Conservation (phyloP, 805 yeast species). For the Millerozyma miso region DNA sequence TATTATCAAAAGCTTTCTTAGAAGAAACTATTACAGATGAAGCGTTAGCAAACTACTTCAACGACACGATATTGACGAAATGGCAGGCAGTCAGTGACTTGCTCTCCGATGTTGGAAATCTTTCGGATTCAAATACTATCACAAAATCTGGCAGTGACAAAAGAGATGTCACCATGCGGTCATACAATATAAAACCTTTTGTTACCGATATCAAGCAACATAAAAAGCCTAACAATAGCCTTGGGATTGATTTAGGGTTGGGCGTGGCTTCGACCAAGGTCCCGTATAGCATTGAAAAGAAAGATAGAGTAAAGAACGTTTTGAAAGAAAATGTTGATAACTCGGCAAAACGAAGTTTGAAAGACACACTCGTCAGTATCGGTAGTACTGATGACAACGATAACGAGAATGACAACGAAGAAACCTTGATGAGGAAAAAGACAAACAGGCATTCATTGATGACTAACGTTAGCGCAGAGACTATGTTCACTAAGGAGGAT, state of each 20-base stretch:
- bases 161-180: neutral
- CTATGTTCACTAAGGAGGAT: slow-evolving; percentile 5
- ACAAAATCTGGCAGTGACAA: slow-evolving; percentile 4
- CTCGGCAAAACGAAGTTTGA: slow-evolving; percentile 1
- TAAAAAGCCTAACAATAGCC: slow-evolving; percentile 12
- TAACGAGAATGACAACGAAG: neutral
- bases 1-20: slow-evolving; percentile 29
- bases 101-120: neutral
- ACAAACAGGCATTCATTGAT: neutral
- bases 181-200: slow-evolving; percentile 14
- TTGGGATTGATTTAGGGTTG: slow-evolving; percentile 29
- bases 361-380: slow-evolving; percentile 2
- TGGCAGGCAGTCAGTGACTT: slow-evolving; percentile 20
- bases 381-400: neutral
- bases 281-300: slow-evolving; percentile 30
- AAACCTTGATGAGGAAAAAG: no score
- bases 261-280: slow-evolving; percentile 21
- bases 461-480: neutral
- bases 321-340: neutral
- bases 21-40: slow-evolving; percentile 37
- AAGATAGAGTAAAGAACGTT: slow-evolving; percentile 21
- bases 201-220: slow-evolving; percentile 9
- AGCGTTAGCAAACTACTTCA: slow-evolving; percentile 17
- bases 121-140: neutral
- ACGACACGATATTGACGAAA: slow-evolving; percentile 20